Evolutionary conservation across 148 eudicot species (phyloP), one percentile per base, ranked within the genome.

Genomic region (Silene uniflora): DNA sequence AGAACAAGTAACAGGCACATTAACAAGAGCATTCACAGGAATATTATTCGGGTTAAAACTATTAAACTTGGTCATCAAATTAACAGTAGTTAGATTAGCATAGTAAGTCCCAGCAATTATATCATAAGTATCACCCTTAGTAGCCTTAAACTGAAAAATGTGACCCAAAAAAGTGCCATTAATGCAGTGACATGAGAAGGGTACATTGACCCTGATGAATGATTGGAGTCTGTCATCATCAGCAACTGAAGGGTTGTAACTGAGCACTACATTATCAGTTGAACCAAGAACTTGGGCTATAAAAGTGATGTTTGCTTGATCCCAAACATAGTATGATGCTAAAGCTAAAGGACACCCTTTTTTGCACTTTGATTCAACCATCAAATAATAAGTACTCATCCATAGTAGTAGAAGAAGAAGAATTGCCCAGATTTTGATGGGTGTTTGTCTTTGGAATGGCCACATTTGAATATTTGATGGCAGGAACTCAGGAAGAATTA

Each of bases 151-250:
- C n/a, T n/a, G n/a, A n/a, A n/a, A n/a, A n/a, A n/a, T n/a, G n/a
- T n/a, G n/a, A n/a, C n/a, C n/a, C n/a, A n/a, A n/a, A n/a, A n/a
- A n/a, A n/a, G n/a, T n/a, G n/a, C n/a, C n/a, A n/a, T n/a, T n/a
- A 22, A 90, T 68, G 79, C 94, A 90, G 44, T 85, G 82, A 66
- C 97, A 90, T 0, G 92, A 74, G 39, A 86, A 90, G 9, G 92
- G 97, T 2, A 92, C 74, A 62, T 83, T 80, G 71, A 92, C 54
- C 42, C 93, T 84, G 1, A 70, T 27, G 13, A 69, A 85, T 35
- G 73, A 62, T 11, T 21, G 58, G 12, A 81, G 59, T 65, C 64
- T 77, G 7, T 84, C 88, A 21, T 73, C 67, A 61, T 80, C 81
- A 4, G 76, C 52, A 5, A 86, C 54, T 11, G 76, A 72, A 12